Conservation (phyloP, 1,284 basidiomycete species). For the Lignosus rhinocerotis region DNA sequence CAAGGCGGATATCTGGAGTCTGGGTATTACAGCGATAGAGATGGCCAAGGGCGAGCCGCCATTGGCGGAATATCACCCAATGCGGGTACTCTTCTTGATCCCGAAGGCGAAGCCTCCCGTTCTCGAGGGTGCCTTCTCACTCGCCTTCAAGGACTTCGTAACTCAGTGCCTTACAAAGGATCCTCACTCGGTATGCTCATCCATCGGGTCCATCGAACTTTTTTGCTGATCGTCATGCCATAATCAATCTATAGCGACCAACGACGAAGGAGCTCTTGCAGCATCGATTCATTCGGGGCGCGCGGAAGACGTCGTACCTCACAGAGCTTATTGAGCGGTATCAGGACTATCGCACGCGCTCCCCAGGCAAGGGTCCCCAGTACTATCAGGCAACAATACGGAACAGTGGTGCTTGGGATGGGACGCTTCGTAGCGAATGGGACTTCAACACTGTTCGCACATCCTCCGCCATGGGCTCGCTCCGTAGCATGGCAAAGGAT, state of each 20-base stretch:
- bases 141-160: conserved; percentile 93
- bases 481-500: conserved; percentile 67
- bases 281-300: conserved; percentile 88
- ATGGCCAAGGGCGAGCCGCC: conserved; percentile 96
- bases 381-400: conserved; percentile 56
- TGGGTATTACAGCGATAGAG: conserved; percentile 96
- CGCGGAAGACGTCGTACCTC: conserved; percentile 79
- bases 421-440: conserved; percentile 88
- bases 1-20: conserved; percentile 96
- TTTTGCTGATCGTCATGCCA: conserved; percentile 7
- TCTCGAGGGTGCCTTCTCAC: conserved; percentile 83
- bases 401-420: conserved; percentile 65
- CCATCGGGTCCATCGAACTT: conserved; percentile 4
- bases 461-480: conserved; percentile 71
- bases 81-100: conserved; percentile 95
- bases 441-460: conserved; percentile 91
- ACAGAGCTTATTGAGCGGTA: conserved; percentile 86
- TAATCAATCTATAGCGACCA: conserved; percentile 61
- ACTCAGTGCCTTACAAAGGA: conserved; percentile 92
- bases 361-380: conserved; percentile 52
- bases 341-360: conserved; percentile 65
- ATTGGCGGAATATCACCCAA: conserved; percentile 91
- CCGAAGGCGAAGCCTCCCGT: conserved; percentile 94
- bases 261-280: conserved; percentile 89
- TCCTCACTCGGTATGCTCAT: conserved; percentile 62